These are phyloP conservation scores for Phytophthora pseudosyringae DNA, from an alignment of 352 stramenopile genomes.

Conservation along the genomic window DNA sequence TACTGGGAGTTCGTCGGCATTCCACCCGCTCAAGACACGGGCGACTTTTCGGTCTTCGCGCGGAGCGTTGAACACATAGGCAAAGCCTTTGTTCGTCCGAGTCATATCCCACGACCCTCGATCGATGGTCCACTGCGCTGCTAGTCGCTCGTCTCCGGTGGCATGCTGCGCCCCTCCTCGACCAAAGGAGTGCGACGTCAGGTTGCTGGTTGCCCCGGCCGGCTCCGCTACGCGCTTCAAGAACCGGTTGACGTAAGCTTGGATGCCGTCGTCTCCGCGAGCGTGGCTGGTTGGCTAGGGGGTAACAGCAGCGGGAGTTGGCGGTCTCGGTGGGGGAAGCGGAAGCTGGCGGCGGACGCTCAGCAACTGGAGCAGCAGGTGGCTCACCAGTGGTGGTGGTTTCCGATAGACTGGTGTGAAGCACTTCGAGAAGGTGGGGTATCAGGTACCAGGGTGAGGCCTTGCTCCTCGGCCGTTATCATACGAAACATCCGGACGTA, in stretches of 20 bases:
- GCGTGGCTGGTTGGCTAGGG: not conserved
- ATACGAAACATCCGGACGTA: no score
- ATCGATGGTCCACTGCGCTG: slow-evolving; percentile 9
- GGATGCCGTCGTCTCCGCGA: slow-evolving; percentile 14
- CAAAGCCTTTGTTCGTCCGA: not conserved
- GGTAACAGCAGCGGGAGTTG: not conserved
- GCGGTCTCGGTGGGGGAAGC: not conserved
- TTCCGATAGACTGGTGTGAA: not conserved
- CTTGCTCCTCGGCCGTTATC: no score
- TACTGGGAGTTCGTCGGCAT: slow-evolving; percentile 1
- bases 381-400: no score
- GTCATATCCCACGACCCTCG: not conserved
- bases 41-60: slow-evolving; percentile 16
- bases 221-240: slow-evolving; percentile 17
- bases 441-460: no score
- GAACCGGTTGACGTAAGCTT: slow-evolving; percentile 33
- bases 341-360: not conserved
- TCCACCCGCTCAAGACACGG: slow-evolving; percentile 21
- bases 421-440: not conserved
- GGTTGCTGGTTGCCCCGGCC: slow-evolving; percentile 9
- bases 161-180: slow-evolving; percentile 36
- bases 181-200: slow-evolving; percentile 39
- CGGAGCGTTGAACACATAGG: not conserved
- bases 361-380: no score
- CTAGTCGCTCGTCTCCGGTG: not conserved